These are phyloP conservation scores for Salvia rosmarinus DNA, from an alignment of 257 asterid species.

Conservation along the genomic window DNA sequence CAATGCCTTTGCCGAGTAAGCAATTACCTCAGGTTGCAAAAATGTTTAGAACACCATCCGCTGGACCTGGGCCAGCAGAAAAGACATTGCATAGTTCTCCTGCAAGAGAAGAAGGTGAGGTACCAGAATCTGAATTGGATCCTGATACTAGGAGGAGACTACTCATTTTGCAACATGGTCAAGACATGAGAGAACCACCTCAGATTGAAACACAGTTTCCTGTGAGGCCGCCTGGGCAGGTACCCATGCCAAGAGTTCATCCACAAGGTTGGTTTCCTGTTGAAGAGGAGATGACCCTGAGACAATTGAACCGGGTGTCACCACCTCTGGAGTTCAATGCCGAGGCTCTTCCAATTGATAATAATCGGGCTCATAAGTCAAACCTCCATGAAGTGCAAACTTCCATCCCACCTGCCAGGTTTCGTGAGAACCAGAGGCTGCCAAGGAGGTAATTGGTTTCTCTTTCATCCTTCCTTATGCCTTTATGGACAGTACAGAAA, in stretches of 20 bases:
- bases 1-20: conserved; percentile 58
- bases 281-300: conserved; percentile 74
- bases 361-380: conserved; percentile 55
- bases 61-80: conserved; percentile 64
- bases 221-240: conserved; percentile 63
- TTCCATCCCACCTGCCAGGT: conserved; percentile 62
- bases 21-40: conserved; percentile 70
- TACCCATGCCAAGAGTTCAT: conserved; percentile 60
- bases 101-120: conserved; percentile 98
- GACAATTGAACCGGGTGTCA: conserved; percentile 54
- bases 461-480: not conserved
- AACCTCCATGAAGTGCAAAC: conserved; percentile 63
- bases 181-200: conserved; percentile 77
- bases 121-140: conserved; percentile 96
- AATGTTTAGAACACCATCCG: conserved; percentile 49
- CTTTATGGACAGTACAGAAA: conserved; percentile 10
- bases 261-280: conserved; percentile 83
- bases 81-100: conserved; percentile 73
- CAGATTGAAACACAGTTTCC: conserved; percentile 70
- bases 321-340: conserved; percentile 67
- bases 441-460: conserved; percentile 64
- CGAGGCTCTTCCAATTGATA: conserved; percentile 66
- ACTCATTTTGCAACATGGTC: conserved; percentile 96
- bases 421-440: conserved; percentile 60
- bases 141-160: conserved; percentile 99